phyloP scores from a whole-genome alignment of 1,139 yeast species.

The Yamadazyma siamensis region DNA sequence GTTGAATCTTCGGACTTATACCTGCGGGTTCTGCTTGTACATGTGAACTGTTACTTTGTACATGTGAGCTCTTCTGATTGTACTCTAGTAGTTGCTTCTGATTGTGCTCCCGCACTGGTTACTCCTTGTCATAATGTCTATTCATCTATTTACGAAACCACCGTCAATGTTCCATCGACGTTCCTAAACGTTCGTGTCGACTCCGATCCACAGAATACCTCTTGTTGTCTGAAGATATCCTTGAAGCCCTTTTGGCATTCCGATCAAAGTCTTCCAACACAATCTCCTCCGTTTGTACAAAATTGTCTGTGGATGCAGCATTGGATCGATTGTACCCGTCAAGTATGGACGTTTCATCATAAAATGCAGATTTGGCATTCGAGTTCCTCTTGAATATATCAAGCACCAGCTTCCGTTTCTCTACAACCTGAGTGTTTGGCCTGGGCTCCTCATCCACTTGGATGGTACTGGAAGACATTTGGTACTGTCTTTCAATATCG shows the following conservation, averaged over 20 bases:
- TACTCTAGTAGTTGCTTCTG: too few species aligned
- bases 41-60: too few species aligned
- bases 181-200: conserved; percentile 10
- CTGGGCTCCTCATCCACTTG: conserved; percentile 7
- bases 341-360: conserved; percentile 29
- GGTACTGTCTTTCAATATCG: conserved; percentile 8
- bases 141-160: too few species aligned
- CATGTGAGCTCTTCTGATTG: too few species aligned
- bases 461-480: conserved; percentile 12
- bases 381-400: conserved; percentile 27
- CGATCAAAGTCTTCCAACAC: conserved; percentile 44
- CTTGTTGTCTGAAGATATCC: conserved; percentile 25
- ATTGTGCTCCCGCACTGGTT: conserved; percentile 11
- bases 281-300: conserved; percentile 46
- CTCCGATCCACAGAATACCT: conserved; percentile 10
- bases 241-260: conserved; percentile 20
- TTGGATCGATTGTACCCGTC: conserved; percentile 23
- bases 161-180: too few species aligned
- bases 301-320: conserved; percentile 14
- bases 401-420: conserved; percentile 25
- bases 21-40: too few species aligned
- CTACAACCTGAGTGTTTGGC: conserved; percentile 8
- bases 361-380: conserved; percentile 22
- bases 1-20: too few species aligned
- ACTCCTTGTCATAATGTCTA: too few species aligned